These are phyloP conservation scores for Aspergillus ruber DNA, from an alignment of 2,329 filamentous ascomycete genomes.

Conservation along the genomic window DNA sequence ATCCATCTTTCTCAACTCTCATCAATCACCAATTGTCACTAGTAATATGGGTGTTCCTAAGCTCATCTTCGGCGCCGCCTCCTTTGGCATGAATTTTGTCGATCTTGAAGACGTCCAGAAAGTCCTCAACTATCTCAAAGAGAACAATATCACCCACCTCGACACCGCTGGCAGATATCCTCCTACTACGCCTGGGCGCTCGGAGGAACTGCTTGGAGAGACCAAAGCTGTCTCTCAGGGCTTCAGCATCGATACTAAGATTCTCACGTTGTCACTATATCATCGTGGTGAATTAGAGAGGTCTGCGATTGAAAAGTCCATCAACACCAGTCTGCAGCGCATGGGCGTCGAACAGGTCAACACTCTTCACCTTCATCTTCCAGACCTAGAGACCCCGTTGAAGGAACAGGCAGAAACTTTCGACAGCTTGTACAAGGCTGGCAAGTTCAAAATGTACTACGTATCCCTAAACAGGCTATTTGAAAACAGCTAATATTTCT, in stretches of 20 bases:
- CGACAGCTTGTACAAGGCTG: conserved; percentile 22
- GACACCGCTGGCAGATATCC: conserved; percentile 1
- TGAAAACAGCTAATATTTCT: not conserved
- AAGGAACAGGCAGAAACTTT: conserved; percentile 32
- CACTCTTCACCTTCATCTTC: conserved; percentile 32
- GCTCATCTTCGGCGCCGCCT: conserved; percentile 1
- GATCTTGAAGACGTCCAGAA: not conserved
- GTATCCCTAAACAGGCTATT: not conserved
- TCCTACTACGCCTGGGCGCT: not conserved
- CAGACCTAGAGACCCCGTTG: conserved; percentile 28
- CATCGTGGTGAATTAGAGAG: conserved; percentile 18
- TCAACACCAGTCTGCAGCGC: conserved; percentile 22
- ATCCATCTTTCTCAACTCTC: not conserved
- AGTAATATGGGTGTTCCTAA: not conserved
- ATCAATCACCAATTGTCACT: conserved; percentile 4
- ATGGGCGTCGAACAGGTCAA: conserved; percentile 23
- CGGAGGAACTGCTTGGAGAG: not conserved
- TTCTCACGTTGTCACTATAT: conserved; percentile 16
- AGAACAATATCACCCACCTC: not conserved
- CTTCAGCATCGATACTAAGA: conserved; percentile 32
- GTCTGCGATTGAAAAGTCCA: conserved; percentile 20
- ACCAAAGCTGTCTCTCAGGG: conserved; percentile 2
- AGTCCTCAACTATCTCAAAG: not conserved
- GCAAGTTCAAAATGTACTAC: conserved; percentile 24
- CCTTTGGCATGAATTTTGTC: not conserved